Percentiles rank a stretch among this genome's conserved stretches.
phyloP scores from a whole-genome alignment of 1,139 yeast genomes.

The Pichia sp. region DNA sequence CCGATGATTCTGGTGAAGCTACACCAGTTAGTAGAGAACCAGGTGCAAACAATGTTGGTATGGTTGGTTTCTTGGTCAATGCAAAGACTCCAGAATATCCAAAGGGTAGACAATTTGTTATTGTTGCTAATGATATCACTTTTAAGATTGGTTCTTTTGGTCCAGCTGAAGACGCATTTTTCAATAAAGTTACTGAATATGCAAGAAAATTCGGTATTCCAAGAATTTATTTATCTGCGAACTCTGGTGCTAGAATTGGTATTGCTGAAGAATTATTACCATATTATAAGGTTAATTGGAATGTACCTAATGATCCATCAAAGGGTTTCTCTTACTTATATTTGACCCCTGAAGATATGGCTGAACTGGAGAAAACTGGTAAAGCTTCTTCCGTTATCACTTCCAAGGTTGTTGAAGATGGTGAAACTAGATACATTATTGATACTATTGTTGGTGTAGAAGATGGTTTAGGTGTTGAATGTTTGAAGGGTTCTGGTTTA shows the following conservation, averaged over 20 bases:
- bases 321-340: conserved; percentile 90
- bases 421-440: conserved; percentile 75
- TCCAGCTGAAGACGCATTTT: conserved; percentile 90
- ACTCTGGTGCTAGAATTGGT: conserved; percentile 98
- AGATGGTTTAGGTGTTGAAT: conserved; percentile 97
- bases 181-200: conserved; percentile 84
- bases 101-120: conserved; percentile 84
- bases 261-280: conserved; percentile 94
- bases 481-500: conserved; percentile 94
- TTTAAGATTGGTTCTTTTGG: conserved; percentile 98
- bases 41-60: conserved; percentile 91
- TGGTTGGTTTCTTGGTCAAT: conserved; percentile 91
- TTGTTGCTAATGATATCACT: conserved; percentile 95
- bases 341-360: conserved; percentile 63
- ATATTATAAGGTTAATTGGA: conserved; percentile 88
- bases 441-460: conserved; percentile 86
- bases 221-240: conserved; percentile 90
- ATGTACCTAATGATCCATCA: conserved; percentile 61
- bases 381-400: conserved; percentile 61
- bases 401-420: conserved; percentile 76
- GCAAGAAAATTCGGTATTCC: conserved; percentile 92
- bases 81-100: conserved; percentile 98
- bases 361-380: conserved; percentile 51
- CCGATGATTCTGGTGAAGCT: conserved; percentile 70
- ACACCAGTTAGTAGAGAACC: conserved; percentile 93